Evolutionary conservation across 441 rosid species (phyloP).

Genomic region (Sinapis alba): DNA sequence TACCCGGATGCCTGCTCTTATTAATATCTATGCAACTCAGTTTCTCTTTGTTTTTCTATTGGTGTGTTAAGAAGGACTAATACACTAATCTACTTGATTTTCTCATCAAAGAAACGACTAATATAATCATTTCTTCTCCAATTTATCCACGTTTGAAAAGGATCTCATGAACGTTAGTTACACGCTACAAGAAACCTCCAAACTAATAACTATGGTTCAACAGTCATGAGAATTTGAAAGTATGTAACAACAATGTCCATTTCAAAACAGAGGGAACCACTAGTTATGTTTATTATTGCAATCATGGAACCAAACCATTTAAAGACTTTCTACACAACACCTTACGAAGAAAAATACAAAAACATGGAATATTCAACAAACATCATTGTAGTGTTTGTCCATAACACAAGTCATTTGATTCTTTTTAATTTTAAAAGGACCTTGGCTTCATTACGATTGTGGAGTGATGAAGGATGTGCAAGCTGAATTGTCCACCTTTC

Average conservation of each 20-base stretch:
- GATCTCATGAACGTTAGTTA: neutral
- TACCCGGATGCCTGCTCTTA: no score
- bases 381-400: neutral
- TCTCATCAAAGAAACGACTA: no score
- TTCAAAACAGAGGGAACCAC: neutral
- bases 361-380: neutral
- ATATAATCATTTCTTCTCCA: no score
- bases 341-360: neutral
- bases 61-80: no score
- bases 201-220: neutral
- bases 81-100: no score
- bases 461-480: neutral
- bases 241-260: neutral
- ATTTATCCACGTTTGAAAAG: no score
- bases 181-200: neutral
- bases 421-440: constrained; percentile 23
- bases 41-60: no score
- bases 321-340: neutral
- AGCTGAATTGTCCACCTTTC: constrained; percentile 8
- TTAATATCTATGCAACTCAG: no score
- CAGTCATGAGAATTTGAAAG: neutral
- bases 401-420: neutral
- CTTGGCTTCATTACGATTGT: constrained; percentile 60
- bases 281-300: neutral
- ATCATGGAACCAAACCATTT: neutral